A percentile compares a stretch with the other conserved stretches of the same genome.
Evolutionary conservation across 441 rosid genomes (phyloP).

Genomic region (Populus tomentosa): DNA sequence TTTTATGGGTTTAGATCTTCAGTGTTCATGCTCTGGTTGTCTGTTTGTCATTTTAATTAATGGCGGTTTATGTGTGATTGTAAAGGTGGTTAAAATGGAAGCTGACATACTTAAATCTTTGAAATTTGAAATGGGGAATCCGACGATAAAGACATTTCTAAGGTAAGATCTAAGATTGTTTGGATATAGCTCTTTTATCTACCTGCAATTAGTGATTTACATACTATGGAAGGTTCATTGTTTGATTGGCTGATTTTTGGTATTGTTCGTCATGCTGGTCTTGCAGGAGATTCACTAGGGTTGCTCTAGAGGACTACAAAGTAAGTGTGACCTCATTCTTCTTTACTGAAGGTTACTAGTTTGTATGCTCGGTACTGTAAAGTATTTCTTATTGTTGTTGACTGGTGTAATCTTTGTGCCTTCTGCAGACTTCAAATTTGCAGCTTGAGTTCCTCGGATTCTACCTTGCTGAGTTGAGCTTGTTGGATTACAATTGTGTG

Average conservation of each 20-base stretch:
- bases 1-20: too few species aligned
- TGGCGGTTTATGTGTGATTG: not conserved
- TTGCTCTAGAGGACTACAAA: conserved; percentile 53
- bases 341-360: not conserved
- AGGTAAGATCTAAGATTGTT: conserved; percentile 25
- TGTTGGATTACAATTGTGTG: conserved; percentile 60
- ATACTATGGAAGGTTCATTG: not conserved
- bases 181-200: not conserved
- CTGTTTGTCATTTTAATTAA: not conserved
- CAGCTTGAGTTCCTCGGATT: conserved; percentile 69
- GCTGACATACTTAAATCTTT: conserved; percentile 51
- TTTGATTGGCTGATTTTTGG: not conserved
- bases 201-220: not conserved
- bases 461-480: conserved; percentile 68
- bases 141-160: conserved; percentile 58
- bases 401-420: not conserved
- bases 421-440: conserved; percentile 39
- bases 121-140: conserved; percentile 66
- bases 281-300: conserved; percentile 50
- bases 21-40: not conserved
- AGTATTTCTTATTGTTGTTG: not conserved
- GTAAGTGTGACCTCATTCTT: conserved; percentile 27
- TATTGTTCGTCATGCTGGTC: not conserved
- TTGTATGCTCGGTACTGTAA: not conserved
- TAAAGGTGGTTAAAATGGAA: conserved; percentile 63